Percentiles rank a stretch among this genome's conserved stretches.
Evolutionary conservation across 495 filamentous ascomycete genomes (phyloP).

Genomic region (Aspergillus cavernicola): DNA sequence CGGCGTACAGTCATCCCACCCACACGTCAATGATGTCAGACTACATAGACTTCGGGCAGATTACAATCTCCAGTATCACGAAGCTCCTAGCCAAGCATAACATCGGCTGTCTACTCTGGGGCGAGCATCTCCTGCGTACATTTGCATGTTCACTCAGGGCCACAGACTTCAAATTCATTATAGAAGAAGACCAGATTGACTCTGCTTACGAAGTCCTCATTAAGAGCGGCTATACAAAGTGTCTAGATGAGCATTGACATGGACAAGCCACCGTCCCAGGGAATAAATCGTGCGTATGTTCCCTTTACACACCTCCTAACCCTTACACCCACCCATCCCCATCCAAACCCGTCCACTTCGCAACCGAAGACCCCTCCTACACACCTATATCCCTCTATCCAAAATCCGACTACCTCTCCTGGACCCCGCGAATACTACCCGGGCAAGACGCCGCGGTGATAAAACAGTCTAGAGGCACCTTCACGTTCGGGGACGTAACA

Average conservation of each 20-base stretch:
- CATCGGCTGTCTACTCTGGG: constrained; percentile 3
- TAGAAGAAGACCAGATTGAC: not conserved
- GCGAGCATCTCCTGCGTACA: not conserved
- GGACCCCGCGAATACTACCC: not conserved
- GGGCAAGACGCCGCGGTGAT: not conserved
- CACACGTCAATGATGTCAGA: not conserved
- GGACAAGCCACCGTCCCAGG: not conserved
- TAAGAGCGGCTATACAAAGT: not conserved
- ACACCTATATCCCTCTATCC: not conserved
- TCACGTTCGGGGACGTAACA: not conserved
- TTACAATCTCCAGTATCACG: not conserved
- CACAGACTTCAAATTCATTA: not conserved
- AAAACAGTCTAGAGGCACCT: not conserved
- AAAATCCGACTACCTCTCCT: not conserved
- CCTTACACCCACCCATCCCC: not conserved
- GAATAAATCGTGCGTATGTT: not conserved
- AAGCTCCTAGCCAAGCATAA: not conserved
- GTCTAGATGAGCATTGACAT: constrained; percentile 6
- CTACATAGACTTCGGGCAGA: not conserved
- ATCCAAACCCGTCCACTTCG: not conserved
- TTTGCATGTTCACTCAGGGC: not conserved
- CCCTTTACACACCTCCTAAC: not conserved
- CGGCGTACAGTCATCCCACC: too few species aligned
- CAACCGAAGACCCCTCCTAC: not conserved
- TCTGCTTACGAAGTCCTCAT: not conserved